A percentile compares a stretch with the other conserved stretches of the same genome.
Conservation (phyloP, 495 filamentous ascomycete genomes). For the Hyphodiscus hymeniophilus region DNA sequence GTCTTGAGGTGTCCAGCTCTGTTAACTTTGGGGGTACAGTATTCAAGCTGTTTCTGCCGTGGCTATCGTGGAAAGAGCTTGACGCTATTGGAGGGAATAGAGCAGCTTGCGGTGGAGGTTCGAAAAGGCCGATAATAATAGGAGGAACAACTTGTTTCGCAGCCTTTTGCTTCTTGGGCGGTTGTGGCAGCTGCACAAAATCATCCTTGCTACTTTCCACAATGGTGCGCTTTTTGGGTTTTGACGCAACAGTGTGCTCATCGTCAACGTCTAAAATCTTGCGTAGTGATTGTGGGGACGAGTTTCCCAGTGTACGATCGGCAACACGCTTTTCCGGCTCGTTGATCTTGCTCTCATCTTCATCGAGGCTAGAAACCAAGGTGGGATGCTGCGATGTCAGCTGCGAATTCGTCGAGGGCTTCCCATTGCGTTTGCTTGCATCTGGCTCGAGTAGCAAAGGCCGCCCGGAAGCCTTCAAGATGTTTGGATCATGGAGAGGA, state of each 20-base stretch:
- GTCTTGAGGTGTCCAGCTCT: conserved; percentile 5
- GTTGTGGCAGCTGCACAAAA: conserved; percentile 45
- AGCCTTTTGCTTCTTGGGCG: conserved; percentile 46
- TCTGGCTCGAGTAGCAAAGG: conserved; percentile 40
- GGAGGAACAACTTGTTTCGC: conserved; percentile 42
- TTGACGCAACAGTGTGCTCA: conserved; percentile 25
- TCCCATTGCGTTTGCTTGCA: conserved; percentile 28
- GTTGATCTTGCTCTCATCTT: conserved; percentile 6
- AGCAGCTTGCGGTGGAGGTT: conserved; percentile 65
- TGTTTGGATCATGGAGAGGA: conserved; percentile 33
- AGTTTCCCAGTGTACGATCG: conserved; percentile 13
- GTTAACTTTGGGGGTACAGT: conserved; percentile 16
- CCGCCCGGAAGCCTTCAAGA: conserved; percentile 25
- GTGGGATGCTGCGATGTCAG: conserved; percentile 8
- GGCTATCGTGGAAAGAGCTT: conserved; percentile 37
- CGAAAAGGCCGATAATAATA: conserved; percentile 67
- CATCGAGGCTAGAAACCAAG: conserved; percentile 7
- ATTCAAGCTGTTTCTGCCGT: conserved; percentile 30
- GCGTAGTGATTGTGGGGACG: conserved; percentile 34
- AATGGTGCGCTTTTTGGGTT: conserved; percentile 39
- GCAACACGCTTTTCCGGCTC: conserved; percentile 6
- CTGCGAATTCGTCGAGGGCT: conserved; percentile 22
- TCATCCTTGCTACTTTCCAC: conserved; percentile 40
- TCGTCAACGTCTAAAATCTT: conserved; percentile 37
- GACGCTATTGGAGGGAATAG: conserved; percentile 66